phyloP scores from a whole-genome alignment of 2,329 filamentous ascomycete species.

The Botryotinia narcissicola region DNA sequence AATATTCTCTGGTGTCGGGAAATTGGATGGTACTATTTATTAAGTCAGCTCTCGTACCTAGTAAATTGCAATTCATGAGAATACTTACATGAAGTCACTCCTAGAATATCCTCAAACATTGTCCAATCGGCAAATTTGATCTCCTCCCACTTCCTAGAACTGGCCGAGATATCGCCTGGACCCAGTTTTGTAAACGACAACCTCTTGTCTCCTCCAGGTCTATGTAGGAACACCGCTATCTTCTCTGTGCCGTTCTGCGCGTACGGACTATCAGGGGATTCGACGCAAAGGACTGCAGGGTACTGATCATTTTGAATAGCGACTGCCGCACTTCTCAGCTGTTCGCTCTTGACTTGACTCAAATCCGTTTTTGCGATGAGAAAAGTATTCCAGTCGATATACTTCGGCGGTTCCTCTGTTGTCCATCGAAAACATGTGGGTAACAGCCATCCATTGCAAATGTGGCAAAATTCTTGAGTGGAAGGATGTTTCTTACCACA shows the following conservation, averaged over 20 bases:
- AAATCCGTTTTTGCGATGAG: neutral
- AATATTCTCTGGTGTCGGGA: neutral
- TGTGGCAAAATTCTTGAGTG: neutral
- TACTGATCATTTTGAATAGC: neutral
- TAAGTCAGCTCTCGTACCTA: neutral
- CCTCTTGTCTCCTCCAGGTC: neutral
- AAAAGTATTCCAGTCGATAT: neutral
- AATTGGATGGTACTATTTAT: neutral
- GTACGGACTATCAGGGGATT: neutral
- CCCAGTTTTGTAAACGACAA: neutral
- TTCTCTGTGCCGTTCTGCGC: too few relatives aligned
- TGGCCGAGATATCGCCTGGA: accelerated
- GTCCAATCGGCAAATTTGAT: neutral
- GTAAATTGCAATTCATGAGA: neutral
- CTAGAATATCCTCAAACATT: accelerated
- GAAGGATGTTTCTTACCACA: accelerated
- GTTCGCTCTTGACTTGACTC: neutral
- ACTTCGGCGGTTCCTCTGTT: too few relatives aligned
- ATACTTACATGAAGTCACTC: neutral
- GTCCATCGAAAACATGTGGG: too few relatives aligned
- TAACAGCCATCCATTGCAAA: neutral
- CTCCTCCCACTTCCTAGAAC: accelerated
- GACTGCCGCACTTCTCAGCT: accelerated
- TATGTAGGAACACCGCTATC: neutral
- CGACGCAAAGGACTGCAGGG: neutral